Percentiles rank a stretch among this genome's conserved stretches.
Evolutionary conservation across 1,284 basidiomycete genomes (phyloP).

Genomic region (Naganishia sp.): DNA sequence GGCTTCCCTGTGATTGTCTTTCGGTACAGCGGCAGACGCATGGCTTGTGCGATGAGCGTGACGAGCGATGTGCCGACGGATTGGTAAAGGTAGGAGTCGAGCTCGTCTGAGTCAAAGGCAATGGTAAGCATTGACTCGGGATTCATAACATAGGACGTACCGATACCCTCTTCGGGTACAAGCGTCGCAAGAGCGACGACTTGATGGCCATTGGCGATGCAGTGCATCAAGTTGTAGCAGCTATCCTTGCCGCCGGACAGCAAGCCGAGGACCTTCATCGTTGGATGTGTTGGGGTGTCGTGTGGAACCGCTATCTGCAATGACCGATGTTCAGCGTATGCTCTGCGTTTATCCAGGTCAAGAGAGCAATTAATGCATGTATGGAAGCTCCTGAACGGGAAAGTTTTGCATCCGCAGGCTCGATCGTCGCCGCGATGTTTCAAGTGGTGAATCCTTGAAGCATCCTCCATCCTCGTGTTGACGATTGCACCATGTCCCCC

Average conservation of each 20-base stretch:
- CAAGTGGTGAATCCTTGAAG: neutral
- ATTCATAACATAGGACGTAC: conserved; percentile 55
- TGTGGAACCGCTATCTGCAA: neutral
- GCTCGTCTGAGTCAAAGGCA: conserved; percentile 70
- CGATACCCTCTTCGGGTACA: conserved; percentile 78
- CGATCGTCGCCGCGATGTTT: conserved; percentile 1
- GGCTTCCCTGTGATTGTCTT: conserved; percentile 77
- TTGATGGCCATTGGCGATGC: conserved; percentile 80
- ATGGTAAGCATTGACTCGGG: conserved; percentile 34
- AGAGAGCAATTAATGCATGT: neutral
- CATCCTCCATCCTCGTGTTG: neutral
- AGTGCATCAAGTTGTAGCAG: conserved; percentile 93
- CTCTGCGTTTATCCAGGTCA: neutral
- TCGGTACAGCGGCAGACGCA: conserved; percentile 84
- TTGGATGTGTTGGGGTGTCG: neutral
- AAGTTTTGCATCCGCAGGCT: conserved; percentile 11
- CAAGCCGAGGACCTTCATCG: conserved; percentile 93
- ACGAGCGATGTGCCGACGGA: conserved; percentile 96
- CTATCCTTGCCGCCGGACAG: conserved; percentile 98
- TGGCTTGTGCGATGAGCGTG: conserved; percentile 77
- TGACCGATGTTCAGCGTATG: neutral
- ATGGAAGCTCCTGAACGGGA: conserved; percentile 1
- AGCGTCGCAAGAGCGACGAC: conserved; percentile 87
- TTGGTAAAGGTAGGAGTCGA: conserved; percentile 98
- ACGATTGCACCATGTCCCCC: neutral